Base-by-base conservation (phyloP, 768 basidiomycete species). In the Russula olivacea region DNA sequence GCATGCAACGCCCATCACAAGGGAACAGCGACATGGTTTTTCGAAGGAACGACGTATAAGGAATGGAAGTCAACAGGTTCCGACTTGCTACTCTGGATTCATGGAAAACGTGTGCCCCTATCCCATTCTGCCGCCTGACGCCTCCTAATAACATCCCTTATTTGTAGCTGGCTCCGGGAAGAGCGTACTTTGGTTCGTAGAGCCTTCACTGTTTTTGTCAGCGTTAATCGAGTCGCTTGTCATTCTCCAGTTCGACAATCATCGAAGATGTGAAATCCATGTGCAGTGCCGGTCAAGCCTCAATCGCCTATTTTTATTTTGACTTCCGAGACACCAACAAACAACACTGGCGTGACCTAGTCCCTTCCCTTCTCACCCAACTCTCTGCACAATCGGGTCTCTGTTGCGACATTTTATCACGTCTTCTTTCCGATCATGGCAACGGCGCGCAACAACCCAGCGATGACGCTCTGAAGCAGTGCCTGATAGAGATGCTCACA, bases 361-460 rank as follows among this genome's bases (percentile, higher is more conserved):
- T 62, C 14, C 40, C 36, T 7, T 62, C 61, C 19, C 25, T 62
- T 21, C 47, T 55, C 21, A 55, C 55, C 23, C 61, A 61, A 28
- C 32, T 61, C 3, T 48, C 43, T 17, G 8, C n/a, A 11, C 28
- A 10, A 5, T 62, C 55, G 11, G 6, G 6, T 7, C 10, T 36
- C 15, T 38, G 47, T 40, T 51, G 23, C 17, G 15, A 55, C 12
- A 41, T 57, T 2, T 43, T 62, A 6, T 41, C 36, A 21, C 23
- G n/a, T 7, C 21, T 57, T 9, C 48, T 38, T 32, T 30, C 6
- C 1, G 21, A 6, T 3, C 47, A 56, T n/a, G 19, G 25, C 21
- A 7, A 9, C 2, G 32, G 59, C 43, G 25, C 25, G 10, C 38
- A 14, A 14, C 23, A 40, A 19, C 55, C 55, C 1, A 55, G 2